Base-by-base conservation (phyloP, 202 grass and related monocot species). In the Cymbopogon flexuosus region DNA sequence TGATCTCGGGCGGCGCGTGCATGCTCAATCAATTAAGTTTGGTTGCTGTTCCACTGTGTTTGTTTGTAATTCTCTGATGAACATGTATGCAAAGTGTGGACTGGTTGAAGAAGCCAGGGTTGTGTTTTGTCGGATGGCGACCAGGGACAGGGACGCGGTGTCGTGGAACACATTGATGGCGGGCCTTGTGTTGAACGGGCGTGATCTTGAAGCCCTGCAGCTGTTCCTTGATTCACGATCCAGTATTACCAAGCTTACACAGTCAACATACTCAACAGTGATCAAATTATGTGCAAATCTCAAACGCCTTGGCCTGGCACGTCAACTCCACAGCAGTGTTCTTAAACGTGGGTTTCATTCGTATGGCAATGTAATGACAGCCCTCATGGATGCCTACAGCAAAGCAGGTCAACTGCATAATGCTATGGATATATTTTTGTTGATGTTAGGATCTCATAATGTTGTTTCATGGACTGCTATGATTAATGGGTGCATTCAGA, bases 381-480 rank as follows among this genome's bases (percentile, higher is more conserved):
- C 78, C 36, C 68, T 93, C 7, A 85, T 80, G 74, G 63, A 87
- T 65, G 84, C 72, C 18, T 90, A 90, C 12, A 87, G 64, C 62
- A 93, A 93, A 87, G 87, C 78, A 23, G 57, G 70, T 27, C 40
- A 88, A 47, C 1, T 93, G 45, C 31, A 68, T 19, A 41, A 85
- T 6, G 78, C 87, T 57, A 76, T 87, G n/a, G 23, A 54, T 14
- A 62, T 93, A 76, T 93, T 93, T 45, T 80, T 76, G 18, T 70
- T 11, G 36, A 75, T 85, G 45, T 27, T n/a, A 61, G 84, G 62
- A 73, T 81, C 68, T 70, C 73, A 54, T 2, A 90, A 71, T 76
- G 81, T 87, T 34, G 73, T 85, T 40, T 90, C 87, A 70, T 93
- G 84, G 90, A 93, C 90, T 87, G 84, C 90, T 21, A 87, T 93